A percentile compares a stretch with the other conserved stretches of the same genome.
Conservation (phyloP, 2,329 filamentous ascomycete species). For the Fusarium lateritium region DNA sequence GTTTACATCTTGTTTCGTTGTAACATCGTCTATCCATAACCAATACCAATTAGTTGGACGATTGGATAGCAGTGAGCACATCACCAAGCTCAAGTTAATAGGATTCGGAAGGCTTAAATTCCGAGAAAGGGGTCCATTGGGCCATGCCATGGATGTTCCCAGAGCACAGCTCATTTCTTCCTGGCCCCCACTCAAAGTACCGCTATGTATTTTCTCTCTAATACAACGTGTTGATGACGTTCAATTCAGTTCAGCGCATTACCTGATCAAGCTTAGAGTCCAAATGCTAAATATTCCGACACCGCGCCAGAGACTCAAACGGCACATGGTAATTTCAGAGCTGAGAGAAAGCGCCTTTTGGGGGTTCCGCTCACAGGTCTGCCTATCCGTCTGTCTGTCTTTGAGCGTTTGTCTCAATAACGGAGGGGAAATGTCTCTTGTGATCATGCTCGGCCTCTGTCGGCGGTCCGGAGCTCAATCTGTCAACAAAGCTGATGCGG, state of each 20-base stretch:
- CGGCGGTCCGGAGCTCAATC: neutral
- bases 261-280: slow-evolving; percentile 38
- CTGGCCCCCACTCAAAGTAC: slow-evolving; percentile 33
- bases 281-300: slow-evolving; percentile 13
- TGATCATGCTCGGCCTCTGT: neutral
- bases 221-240: slow-evolving; percentile 31
- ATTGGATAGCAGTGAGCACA: slow-evolving; percentile 1
- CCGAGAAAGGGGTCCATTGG: slow-evolving; percentile 26
- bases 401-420: slow-evolving; percentile 2
- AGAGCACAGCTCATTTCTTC: slow-evolving; percentile 45
- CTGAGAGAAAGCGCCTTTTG: slow-evolving; percentile 25
- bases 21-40: neutral
- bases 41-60: slow-evolving; percentile 2
- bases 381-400: neutral
- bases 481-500: slow-evolving; percentile 13
- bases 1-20: slow-evolving; percentile 12
- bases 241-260: slow-evolving; percentile 21
- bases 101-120: slow-evolving; percentile 17
- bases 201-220: slow-evolving; percentile 6
- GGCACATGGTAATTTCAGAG: slow-evolving; percentile 38
- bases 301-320: slow-evolving; percentile 24
- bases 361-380: slow-evolving; percentile 1
- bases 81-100: slow-evolving; percentile 6
- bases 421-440: neutral
- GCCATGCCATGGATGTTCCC: slow-evolving; percentile 22